phyloP scores from a whole-genome alignment of 116 monocot genomes.

The Dioscorea cayenensis region DNA sequence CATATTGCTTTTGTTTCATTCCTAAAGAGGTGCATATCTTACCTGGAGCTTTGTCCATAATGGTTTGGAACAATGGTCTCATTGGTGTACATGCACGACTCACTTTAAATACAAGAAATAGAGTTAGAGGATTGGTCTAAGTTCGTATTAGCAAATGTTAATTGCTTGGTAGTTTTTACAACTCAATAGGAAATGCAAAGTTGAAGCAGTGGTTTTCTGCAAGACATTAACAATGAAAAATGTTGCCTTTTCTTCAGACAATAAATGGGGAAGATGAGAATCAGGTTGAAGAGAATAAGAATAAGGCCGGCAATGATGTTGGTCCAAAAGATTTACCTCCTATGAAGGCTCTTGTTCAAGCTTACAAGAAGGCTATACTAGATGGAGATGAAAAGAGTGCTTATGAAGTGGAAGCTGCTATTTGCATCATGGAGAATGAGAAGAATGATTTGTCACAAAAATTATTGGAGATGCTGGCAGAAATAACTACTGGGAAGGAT shows the following conservation, averaged over 20 bases:
- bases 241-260: constrained; percentile 20
- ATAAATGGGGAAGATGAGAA: constrained; percentile 37
- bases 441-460: constrained; percentile 39
- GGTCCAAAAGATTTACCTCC: constrained; percentile 23
- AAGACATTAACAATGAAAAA: too few relatives aligned
- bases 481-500: constrained; percentile 47
- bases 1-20: too few relatives aligned
- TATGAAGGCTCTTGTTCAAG: constrained; percentile 52
- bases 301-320: constrained; percentile 5
- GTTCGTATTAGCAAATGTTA: too few relatives aligned
- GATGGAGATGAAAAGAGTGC: constrained; percentile 57
- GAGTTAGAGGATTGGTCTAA: too few relatives aligned
- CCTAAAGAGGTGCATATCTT: too few relatives aligned
- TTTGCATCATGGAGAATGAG: constrained; percentile 41
- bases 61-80: too few relatives aligned
- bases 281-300: constrained; percentile 5
- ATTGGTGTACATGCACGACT: too few relatives aligned
- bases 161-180: too few relatives aligned
- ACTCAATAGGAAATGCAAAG: too few relatives aligned
- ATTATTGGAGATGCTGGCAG: constrained; percentile 29
- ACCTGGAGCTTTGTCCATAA: too few relatives aligned
- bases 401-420: constrained; percentile 46
- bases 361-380: constrained; percentile 72
- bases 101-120: too few relatives aligned
- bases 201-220: too few relatives aligned